These are phyloP conservation scores for Scheffersomyces amazonensis DNA, from an alignment of 805 yeast genomes.

Conservation along the genomic window DNA sequence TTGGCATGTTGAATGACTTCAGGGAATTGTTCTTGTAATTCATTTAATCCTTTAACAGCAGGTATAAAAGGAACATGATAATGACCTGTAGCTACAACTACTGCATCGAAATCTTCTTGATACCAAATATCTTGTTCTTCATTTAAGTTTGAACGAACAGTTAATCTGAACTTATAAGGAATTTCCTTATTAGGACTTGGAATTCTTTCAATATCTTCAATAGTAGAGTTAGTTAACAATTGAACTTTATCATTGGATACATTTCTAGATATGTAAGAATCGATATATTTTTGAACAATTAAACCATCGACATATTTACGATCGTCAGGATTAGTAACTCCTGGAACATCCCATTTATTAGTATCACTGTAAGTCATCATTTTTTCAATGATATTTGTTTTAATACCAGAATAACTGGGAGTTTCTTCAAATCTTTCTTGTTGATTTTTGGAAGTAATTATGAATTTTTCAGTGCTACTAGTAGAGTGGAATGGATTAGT, in stretches of 20 bases:
- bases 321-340: slow-evolving; percentile 13
- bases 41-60: slow-evolving; percentile 35
- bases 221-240: slow-evolving; percentile 29
- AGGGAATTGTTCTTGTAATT: slow-evolving; percentile 27
- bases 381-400: slow-evolving; percentile 43
- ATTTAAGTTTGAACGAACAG: slow-evolving; percentile 12
- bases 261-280: slow-evolving; percentile 21
- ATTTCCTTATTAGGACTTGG: slow-evolving; percentile 2
- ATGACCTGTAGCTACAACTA: slow-evolving; percentile 47
- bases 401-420: slow-evolving; percentile 22
- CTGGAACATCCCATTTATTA: slow-evolving; percentile 30
- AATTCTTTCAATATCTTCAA: slow-evolving; percentile 33
- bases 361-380: slow-evolving; percentile 45
- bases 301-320: slow-evolving; percentile 23
- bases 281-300: slow-evolving; percentile 25
- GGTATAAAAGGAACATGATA: slow-evolving; percentile 48
- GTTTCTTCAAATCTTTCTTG: slow-evolving; percentile 31
- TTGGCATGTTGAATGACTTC: slow-evolving; percentile 42
- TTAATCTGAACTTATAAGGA: slow-evolving; percentile 15
- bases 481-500: slow-evolving; percentile 19
- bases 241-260: slow-evolving; percentile 14
- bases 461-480: slow-evolving; percentile 1
- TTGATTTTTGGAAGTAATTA: slow-evolving; percentile 7
- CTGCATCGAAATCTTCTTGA: slow-evolving; percentile 36
- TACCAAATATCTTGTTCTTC: slow-evolving; percentile 33